Evolutionary conservation across 257 asterid genomes (phyloP), one percentile per base, ranked within the genome.

Genomic region (Plantago elongata): DNA sequence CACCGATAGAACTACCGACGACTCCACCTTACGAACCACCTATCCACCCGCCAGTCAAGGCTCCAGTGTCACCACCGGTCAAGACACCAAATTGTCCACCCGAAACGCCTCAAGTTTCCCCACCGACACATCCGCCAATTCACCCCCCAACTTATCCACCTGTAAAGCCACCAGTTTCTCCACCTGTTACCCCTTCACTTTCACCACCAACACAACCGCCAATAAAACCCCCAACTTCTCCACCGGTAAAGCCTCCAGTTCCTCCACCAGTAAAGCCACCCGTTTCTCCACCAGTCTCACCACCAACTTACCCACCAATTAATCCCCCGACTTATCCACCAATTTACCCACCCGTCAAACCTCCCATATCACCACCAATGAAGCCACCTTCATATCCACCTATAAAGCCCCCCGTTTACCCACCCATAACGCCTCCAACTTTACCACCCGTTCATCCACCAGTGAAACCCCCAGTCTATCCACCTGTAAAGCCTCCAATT

Each of bases 321-420:
- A 56, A 65, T 9, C 27, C 61, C 3, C 51, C 51, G 7, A 9
- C 9, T 7, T 11, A 10, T 9, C 54, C 55, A 11, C 56, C 56
- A 16, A 11, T 51, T 16, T 6, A 51, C 9, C 30, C 56, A 8
- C 30, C 57, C 15, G 7, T 7, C n/a, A n/a, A 8, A 14, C 52
- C 7, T 14, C 14, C 14, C 1, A 46, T 11, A 4, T 5, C 15
- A 47, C 8, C 51, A 47, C 51, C 51, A 8, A 2, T 47, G 3
- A 50, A 46, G 51, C 51, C 72, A 1, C 77, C 77, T 17, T 40
- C 60, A 61, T 46, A 17, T 65, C 15, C 73, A 0, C 69, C 77
- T 11, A 27, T n/a, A 9, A 48, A 22, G 18, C 37, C 57, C 15
- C 37, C 57, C 3, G 7, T 17, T 51, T 51, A 9, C 1, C 37